Conservation (phyloP, 148 eudicot genomes). For the Rheum nobile region DNA sequence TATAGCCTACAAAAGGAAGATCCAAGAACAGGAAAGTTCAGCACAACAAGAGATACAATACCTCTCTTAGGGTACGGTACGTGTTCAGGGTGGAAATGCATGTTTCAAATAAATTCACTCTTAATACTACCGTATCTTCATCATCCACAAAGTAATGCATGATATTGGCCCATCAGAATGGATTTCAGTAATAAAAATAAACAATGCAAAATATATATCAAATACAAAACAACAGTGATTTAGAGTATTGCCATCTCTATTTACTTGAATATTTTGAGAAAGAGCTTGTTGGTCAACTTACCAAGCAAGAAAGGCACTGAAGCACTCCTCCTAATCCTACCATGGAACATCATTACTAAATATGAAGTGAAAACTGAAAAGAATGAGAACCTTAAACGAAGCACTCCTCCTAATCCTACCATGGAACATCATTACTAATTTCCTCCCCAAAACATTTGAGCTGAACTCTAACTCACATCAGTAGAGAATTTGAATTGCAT, state of each 20-base stretch:
- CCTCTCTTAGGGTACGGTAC: not conserved
- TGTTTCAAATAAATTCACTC: no score
- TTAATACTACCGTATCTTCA: slow-evolving; percentile 67
- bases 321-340: no score
- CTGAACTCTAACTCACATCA: no score
- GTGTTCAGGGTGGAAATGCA: not conserved
- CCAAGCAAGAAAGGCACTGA: no score
- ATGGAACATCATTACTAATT: no score
- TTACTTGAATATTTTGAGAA: not conserved
- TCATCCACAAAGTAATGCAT: slow-evolving; percentile 81
- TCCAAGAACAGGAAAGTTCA: not conserved
- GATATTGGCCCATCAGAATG: slow-evolving; percentile 5
- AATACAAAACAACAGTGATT: not conserved
- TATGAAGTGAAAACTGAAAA: no score
- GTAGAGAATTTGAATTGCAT: no score
- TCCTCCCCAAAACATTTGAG: no score
- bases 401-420: no score
- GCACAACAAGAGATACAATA: not conserved
- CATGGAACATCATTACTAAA: no score
- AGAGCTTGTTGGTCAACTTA: slow-evolving; percentile 23
- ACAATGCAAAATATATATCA: not conserved
- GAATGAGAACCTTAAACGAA: no score
- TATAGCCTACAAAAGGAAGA: slow-evolving; percentile 46
- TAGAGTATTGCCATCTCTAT: not conserved
- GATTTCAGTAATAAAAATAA: not conserved